Evolutionary conservation across 2,329 filamentous ascomycete genomes (phyloP), one percentile per base, ranked within the genome.

Genomic region (Alternaria sp.): DNA sequence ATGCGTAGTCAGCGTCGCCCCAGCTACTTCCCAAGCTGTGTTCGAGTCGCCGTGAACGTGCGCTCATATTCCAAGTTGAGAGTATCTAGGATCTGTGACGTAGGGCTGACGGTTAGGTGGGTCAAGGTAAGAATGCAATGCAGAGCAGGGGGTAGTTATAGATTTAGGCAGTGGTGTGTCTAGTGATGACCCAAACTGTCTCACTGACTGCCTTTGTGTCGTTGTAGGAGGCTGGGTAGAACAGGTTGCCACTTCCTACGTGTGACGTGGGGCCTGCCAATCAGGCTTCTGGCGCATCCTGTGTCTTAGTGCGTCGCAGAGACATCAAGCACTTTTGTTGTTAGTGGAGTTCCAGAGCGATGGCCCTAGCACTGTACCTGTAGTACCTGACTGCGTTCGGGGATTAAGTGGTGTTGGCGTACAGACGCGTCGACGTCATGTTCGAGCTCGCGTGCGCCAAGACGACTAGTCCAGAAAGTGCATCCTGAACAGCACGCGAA

Each of bases 21-120:
- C 78, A 80, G 44, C 76, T 79, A 23, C 77, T 75, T 15, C 74
- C 75, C 8, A 80, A 70, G 51, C 74, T 78, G 28, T 61, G 70
- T 26, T 63, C 61, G 9, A 73, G 66, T 56, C 64, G 68, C 3
- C 61, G 71, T 21, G 73, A 59, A 26, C 60, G 60, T 46, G 63
- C 61, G 55, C 50, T 71, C 70, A 74, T 77, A 43, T 44, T 58
- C 26, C 14, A 43, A 37, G 44, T 30, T 18, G 28, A 58, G 12
- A 18, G 11, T 33, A 30, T 41, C n/a, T 18, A 41, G 37, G n/a
- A 33, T 33, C 10, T 59, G 23, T 43, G 18, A 58, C 11, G 25
- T 53, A n/a, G 57, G 20, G 37, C 10, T 14, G 46, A 58, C 53
- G 49, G 15, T 2, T 50, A 45, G 4, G 45, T 43, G 28, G 41